phyloP scores from a whole-genome alignment of 805 yeast genomes.

The Lachancea waltii region DNA sequence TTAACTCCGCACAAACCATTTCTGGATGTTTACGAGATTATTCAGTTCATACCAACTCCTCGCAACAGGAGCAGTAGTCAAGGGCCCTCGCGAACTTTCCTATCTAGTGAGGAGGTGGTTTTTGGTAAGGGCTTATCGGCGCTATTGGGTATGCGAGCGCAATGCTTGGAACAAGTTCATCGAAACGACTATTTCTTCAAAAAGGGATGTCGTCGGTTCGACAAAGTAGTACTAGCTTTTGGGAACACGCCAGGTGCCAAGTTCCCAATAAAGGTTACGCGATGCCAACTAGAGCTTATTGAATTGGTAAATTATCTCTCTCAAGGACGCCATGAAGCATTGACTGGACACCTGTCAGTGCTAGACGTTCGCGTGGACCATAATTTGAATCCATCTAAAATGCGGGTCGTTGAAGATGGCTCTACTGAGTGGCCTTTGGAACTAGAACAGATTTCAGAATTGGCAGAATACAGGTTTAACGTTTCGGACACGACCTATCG shows the following conservation, averaged over 20 bases:
- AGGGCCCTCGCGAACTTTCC: constrained; percentile 2
- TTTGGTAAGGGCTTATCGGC: neutral
- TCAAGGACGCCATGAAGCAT: constrained; percentile 26
- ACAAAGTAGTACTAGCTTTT: constrained; percentile 17
- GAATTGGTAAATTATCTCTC: constrained; percentile 26
- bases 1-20: constrained; percentile 25
- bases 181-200: constrained; percentile 24
- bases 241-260: neutral
- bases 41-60: constrained; percentile 25
- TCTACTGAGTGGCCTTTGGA: constrained; percentile 3
- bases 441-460: neutral
- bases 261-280: neutral
- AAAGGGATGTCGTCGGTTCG: constrained; percentile 22
- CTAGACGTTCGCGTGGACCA: constrained; percentile 13
- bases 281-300: constrained; percentile 18
- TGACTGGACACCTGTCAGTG: constrained; percentile 15
- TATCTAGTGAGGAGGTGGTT: neutral
- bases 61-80: neutral
- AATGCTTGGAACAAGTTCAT: constrained; percentile 16
- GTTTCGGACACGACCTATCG: constrained; percentile 29
- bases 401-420: neutral
- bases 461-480: constrained; percentile 19
- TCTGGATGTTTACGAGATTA: constrained; percentile 15
- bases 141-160: constrained; percentile 22
- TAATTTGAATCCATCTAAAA: neutral